Base-by-base conservation (phyloP, 148 eudicot species). In the Vaccinium macrocarpon region DNA sequence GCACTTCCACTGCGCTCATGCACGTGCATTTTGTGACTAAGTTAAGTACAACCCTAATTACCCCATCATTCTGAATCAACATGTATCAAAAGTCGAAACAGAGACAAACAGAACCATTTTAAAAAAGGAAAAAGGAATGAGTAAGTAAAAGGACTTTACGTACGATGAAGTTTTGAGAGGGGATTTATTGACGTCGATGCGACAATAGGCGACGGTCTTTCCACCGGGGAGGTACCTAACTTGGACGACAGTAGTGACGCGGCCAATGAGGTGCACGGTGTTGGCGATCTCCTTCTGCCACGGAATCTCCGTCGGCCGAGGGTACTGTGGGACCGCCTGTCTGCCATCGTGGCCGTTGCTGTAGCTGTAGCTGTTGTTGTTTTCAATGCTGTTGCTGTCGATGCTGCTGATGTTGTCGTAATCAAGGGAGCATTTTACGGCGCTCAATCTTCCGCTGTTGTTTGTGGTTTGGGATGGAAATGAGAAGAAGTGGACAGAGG, bases 201-300 rank as follows among this genome's bases (percentile, higher is more conserved):
- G 91, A 77, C 95, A 89, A 86, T 91, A 87, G 76, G 97, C 98
- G 11, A 95, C 80, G 48, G 88, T 91, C 88, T 92, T 95, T 11
- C 95, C 96, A 62, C 96, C 93, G 52, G 18, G 82, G n/a, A 94
- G 89, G 25, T 91, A 90, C 76, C 86, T 92, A 50, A 92, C 68
- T 83, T 95, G 95, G 57, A 95, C 96, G 0, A 91, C 90, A 0
- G 90, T 73, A 0, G 85, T 95, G 1, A 95, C 94, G n/a, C 61
- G 89, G 14, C 97, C 97, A 7, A 94, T 93, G 38, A 95, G 92
- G 80, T 95, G 98, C 21, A 95, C 94, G 27, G 86, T 73, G 81
- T 95, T 95, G 55, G 91, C 88, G 10, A 95, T 87, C 82, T 95
- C 98, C 84, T 95, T 95, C 85, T 91, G 92, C 98, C 98, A 95